Base-by-base conservation (phyloP, 2,329 filamentous ascomycete genomes). In the Aspergillus sp. region DNA sequence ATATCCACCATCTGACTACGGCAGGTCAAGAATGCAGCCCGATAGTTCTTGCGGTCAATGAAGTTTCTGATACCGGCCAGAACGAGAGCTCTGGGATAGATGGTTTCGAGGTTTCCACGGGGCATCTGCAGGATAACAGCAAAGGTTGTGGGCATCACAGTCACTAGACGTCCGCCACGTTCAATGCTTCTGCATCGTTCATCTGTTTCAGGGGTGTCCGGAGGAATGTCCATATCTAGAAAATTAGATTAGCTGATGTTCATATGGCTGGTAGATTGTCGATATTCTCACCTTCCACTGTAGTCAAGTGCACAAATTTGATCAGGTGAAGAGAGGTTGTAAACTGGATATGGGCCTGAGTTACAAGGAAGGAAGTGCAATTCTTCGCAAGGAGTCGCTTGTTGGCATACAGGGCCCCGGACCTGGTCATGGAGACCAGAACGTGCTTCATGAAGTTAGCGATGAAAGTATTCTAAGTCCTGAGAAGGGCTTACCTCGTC, bases 1-100 rank as follows among this genome's bases (percentile, higher is more conserved):
- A 98, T 93, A 71, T 99, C 95, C 0, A 99, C 95, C 67, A 96
- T 87, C 74, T 99, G 96, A 21, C 89, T 94, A 54, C 95, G 88
- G 73, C 95, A 98, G 63, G 92, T 89, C 21, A 90, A 81, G 73
- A 97, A 99, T 0, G 95, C 95, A 55, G 86, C 87, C 52, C 85
- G 86, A 71, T 97, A 99, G 69, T 95, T 87, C 73, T 90, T 91
- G 32, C 85, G 81, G 57, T 92, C 89, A 55, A 99, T 91, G 55
- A 90, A 87, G 53, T 86, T 85, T 51, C 95, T 87, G 58, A 99
- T 96, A 25, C 92, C 93, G 2, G 92, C 92, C 52, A 99, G 82
- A 0, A 99, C 94, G 78, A 99, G 89, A 13, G 94, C 94, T 61
- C 95, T 86, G 15, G 95, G 95, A 71, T 89, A 98, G 53, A 98